phyloP scores from a whole-genome alignment of 164 flowering plant species.

The Berberis thunbergii region DNA sequence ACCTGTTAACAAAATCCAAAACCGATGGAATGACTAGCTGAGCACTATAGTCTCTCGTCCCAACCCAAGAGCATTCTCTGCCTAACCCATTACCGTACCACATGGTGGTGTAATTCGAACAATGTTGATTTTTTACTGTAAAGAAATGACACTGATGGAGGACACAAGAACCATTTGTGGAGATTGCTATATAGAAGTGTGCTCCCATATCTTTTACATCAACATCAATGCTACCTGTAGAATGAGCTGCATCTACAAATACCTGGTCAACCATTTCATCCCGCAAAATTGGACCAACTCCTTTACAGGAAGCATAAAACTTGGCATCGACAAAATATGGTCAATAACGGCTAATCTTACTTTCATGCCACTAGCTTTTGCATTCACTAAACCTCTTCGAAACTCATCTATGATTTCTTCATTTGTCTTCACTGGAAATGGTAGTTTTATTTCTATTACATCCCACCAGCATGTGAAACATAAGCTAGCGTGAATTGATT shows the following conservation, averaged over 20 bases:
- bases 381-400: conserved; percentile 46
- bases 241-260: conserved; percentile 85
- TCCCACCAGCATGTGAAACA: conserved; percentile 67
- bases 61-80: conserved; percentile 85
- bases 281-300: conserved; percentile 64
- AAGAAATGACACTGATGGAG: conserved; percentile 79
- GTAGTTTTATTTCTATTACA: conserved; percentile 71
- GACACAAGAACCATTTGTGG: conserved; percentile 91
- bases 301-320: conserved; percentile 70
- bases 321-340: conserved; percentile 89
- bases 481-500: conserved; percentile 62
- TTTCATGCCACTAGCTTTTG: conserved; percentile 41
- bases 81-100: conserved; percentile 92
- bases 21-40: conserved; percentile 74
- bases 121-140: conserved; percentile 36
- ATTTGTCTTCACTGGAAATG: conserved; percentile 54
- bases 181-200: conserved; percentile 80
- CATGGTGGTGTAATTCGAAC: conserved; percentile 71
- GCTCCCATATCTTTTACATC: conserved; percentile 84
- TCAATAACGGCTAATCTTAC: conserved; percentile 88
- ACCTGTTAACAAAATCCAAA: conserved; percentile 60
- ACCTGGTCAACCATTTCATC: conserved; percentile 85
- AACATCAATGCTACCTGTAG: conserved; percentile 60
- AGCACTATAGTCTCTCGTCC: conserved; percentile 88
- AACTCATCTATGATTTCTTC: conserved; percentile 62